phyloP scores from a whole-genome alignment of 1,284 basidiomycete species.

The Xerocomus subilludens region DNA sequence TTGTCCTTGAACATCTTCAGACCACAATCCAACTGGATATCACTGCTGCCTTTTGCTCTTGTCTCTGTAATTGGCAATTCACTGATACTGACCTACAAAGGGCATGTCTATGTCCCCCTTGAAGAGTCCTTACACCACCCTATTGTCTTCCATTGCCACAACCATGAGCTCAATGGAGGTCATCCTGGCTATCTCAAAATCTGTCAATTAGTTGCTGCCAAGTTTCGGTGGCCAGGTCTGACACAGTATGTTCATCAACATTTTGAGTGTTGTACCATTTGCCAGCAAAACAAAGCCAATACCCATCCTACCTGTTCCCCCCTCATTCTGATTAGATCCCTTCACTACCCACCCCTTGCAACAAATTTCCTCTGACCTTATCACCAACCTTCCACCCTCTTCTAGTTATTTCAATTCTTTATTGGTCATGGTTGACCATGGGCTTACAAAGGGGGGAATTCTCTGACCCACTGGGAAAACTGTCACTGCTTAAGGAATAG shows the following conservation, averaged over 20 bases:
- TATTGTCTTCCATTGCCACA: neutral
- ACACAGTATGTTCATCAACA: neutral
- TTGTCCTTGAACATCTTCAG: neutral
- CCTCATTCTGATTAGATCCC: neutral
- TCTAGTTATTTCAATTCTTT: slow-evolving; percentile 3
- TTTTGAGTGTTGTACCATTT: slow-evolving; percentile 31
- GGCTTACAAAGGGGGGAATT: slow-evolving; percentile 32
- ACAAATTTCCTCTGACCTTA: neutral
- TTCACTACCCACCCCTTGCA: slow-evolving; percentile 24
- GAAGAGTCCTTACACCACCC: neutral
- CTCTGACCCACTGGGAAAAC: slow-evolving; percentile 5
- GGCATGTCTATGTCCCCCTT: neutral
- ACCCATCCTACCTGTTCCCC: slow-evolving; percentile 8
- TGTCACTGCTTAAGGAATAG: neutral
- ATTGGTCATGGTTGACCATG: slow-evolving; percentile 19
- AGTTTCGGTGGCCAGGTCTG: neutral
- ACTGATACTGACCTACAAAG: neutral
- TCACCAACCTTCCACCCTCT: slow-evolving; percentile 18
- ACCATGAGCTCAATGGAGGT: neutral
- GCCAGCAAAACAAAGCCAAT: slow-evolving; percentile 30
- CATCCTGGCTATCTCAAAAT: neutral
- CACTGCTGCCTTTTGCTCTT: neutral
- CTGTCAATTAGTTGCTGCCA: neutral
- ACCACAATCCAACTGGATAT: neutral
- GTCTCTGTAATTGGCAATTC: neutral